These are phyloP conservation scores for Sugiyamaella pinicola DNA, from an alignment of 1,139 yeast species.

Conservation along the genomic window DNA sequence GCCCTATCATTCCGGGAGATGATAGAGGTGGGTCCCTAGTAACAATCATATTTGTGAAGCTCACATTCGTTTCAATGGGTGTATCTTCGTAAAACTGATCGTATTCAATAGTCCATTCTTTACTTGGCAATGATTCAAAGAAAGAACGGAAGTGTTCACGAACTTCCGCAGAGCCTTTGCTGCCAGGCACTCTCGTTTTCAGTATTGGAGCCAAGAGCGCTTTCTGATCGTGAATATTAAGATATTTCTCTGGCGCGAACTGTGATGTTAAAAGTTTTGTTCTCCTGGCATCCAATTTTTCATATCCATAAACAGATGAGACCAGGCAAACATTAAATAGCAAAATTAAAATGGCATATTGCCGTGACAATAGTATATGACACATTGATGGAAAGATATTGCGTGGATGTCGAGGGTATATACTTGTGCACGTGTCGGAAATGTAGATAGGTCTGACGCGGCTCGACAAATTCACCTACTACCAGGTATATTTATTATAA, in stretches of 20 bases:
- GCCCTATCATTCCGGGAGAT: conserved; percentile 34
- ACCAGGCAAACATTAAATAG: neutral
- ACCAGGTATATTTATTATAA: neutral
- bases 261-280: conserved; percentile 14
- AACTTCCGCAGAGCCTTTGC: conserved; percentile 45
- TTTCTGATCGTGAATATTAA: conserved; percentile 29
- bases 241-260: conserved; percentile 24
- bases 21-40: conserved; percentile 37
- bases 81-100: conserved; percentile 48
- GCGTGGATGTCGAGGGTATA: neutral
- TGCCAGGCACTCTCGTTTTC: conserved; percentile 50
- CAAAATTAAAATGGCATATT: neutral
- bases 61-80: conserved; percentile 41
- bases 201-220: conserved; percentile 41
- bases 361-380: neutral
- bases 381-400: neutral
- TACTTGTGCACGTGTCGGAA: neutral
- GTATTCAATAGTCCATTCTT: conserved; percentile 46
- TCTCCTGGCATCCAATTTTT: conserved; percentile 19
- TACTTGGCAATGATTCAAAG: conserved; percentile 28
- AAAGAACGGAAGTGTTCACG: conserved; percentile 44
- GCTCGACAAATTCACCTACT: neutral
- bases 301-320: conserved; percentile 20
- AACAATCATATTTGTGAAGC: conserved; percentile 52
- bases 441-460: neutral